Conservation (phyloP, 2,329 filamentous ascomycete species). For the Scytalidium sp. region DNA sequence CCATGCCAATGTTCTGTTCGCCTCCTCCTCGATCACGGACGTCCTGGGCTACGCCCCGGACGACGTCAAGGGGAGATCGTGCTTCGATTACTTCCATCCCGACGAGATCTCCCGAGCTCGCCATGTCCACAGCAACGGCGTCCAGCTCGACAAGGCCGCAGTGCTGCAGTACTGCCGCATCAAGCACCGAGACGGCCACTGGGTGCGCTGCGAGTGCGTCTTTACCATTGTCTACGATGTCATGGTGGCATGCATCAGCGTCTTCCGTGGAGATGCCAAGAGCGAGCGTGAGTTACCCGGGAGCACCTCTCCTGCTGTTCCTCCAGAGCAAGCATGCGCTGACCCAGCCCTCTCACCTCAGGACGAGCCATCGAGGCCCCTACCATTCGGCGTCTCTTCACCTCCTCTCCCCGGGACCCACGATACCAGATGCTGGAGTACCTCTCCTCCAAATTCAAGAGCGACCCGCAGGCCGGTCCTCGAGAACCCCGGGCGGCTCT, state of each 20-base stretch:
- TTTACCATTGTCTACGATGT: conserved; percentile 89
- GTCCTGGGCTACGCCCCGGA: conserved; percentile 77
- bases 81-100: conserved; percentile 84
- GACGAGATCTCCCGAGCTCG: conserved; percentile 76
- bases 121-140: conserved; percentile 67
- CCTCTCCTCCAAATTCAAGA: conserved; percentile 75
- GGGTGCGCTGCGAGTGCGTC: conserved; percentile 81
- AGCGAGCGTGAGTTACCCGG: conserved; percentile 64
- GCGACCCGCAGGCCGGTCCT: conserved; percentile 53
- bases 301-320: not conserved
- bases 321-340: conserved; percentile 3
- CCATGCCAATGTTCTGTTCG: conserved; percentile 78
- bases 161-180: conserved; percentile 79
- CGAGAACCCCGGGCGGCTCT: conserved; percentile 81
- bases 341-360: conserved; percentile 31
- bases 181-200: conserved; percentile 63
- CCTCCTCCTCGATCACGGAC: conserved; percentile 78
- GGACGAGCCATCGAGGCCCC: conserved; percentile 76
- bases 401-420: conserved; percentile 76
- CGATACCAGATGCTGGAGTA: conserved; percentile 89
- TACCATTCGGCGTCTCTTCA: conserved; percentile 74
- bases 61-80: conserved; percentile 72
- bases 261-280: conserved; percentile 66
- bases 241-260: conserved; percentile 77
- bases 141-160: conserved; percentile 79